phyloP scores from a whole-genome alignment of 805 yeast species.

The Pichia deserticola region DNA sequence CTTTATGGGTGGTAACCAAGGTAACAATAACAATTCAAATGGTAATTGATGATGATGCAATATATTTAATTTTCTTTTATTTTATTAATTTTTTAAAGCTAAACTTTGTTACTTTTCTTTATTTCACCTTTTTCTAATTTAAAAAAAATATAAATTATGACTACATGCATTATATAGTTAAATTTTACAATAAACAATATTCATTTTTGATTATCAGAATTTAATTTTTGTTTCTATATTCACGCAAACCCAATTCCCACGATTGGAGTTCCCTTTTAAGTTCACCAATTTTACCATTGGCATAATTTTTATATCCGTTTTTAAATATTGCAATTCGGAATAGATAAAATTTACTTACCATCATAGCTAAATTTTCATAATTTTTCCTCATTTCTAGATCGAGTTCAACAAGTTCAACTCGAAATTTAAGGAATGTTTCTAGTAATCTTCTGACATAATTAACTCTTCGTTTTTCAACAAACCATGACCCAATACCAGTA shows the following conservation, averaged over 20 bases:
- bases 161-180: too few species aligned
- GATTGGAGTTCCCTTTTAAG: slow-evolving; percentile 15
- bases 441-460: slow-evolving; percentile 39
- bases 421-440: slow-evolving; percentile 33
- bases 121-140: background rate
- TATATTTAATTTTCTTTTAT: background rate
- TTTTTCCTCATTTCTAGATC: slow-evolving; percentile 39
- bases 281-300: slow-evolving; percentile 21
- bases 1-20: slow-evolving; percentile 50
- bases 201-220: background rate
- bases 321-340: slow-evolving; percentile 39
- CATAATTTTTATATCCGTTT: slow-evolving; percentile 31
- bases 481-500: slow-evolving; percentile 8
- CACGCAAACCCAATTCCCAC: slow-evolving; percentile 13
- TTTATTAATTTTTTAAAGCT: background rate
- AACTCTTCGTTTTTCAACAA: slow-evolving; percentile 47
- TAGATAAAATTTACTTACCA: slow-evolving; percentile 49
- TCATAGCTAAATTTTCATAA: slow-evolving; percentile 61
- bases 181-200: too few species aligned
- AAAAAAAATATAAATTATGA: too few species aligned
- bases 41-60: background rate
- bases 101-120: too few species aligned
- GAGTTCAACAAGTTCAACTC: slow-evolving; percentile 35
- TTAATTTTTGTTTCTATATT: background rate
- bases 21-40: background rate